Evolutionary conservation across 768 basidiomycete species (phyloP).

Genomic region (Mycena rosella): DNA sequence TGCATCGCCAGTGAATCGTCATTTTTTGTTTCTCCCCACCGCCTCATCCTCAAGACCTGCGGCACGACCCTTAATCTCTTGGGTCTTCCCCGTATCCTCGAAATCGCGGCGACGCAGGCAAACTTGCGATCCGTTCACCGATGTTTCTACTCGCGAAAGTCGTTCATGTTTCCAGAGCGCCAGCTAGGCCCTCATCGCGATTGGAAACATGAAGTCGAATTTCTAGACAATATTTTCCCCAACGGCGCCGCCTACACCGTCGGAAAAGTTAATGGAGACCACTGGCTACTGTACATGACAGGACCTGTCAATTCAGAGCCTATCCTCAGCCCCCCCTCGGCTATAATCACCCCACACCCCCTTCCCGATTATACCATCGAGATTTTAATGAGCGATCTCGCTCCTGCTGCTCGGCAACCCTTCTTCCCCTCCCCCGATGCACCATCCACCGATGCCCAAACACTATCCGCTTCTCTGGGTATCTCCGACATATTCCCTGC

Average conservation of each 20-base stretch:
- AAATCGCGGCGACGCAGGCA: constrained; percentile 84
- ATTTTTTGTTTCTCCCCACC: constrained; percentile 93
- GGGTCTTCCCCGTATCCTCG: constrained; percentile 93
- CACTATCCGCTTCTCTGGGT: constrained; percentile 78
- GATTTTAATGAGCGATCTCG: constrained; percentile 96
- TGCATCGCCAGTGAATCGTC: constrained; percentile 88
- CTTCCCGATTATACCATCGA: constrained; percentile 93
- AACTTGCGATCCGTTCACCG: constrained; percentile 80
- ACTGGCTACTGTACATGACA: constrained; percentile 97
- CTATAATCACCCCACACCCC: constrained; percentile 36
- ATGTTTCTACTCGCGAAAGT: constrained; percentile 98
- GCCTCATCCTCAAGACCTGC: constrained; percentile 98
- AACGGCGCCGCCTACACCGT: constrained; percentile 95
- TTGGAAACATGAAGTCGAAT: constrained; percentile 94
- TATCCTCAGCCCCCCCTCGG: constrained; percentile 33
- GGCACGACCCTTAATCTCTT: constrained; percentile 98
- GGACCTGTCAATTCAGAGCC: constrained; percentile 56
- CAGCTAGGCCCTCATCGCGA: constrained; percentile 93
- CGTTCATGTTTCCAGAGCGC: constrained; percentile 99
- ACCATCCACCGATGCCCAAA: constrained; percentile 67
- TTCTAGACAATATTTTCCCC: constrained; percentile 89
- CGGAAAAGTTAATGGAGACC: constrained; percentile 98
- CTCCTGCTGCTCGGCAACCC: constrained; percentile 76
- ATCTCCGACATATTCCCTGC: constrained; percentile 87
- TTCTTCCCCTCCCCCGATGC: constrained; percentile 71